Evolutionary conservation across 1,139 yeast genomes (phyloP), one percentile per base, ranked within the genome.

Genomic region (Saccharomyces hybrid): DNA sequence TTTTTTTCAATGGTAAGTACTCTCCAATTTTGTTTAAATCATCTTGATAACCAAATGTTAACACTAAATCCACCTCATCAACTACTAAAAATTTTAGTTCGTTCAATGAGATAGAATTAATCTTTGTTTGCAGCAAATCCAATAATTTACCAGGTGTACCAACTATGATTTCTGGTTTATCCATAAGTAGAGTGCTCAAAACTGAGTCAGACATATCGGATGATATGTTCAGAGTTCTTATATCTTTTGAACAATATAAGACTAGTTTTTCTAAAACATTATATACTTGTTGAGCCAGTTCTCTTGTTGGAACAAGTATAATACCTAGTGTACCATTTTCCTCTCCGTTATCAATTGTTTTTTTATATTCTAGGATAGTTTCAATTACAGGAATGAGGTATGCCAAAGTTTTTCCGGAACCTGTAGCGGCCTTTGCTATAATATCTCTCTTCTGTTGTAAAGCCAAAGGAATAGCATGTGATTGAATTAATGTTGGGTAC

Each of bases 51-150:
- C 99, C 99, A 70, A 88, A 95, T 2, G 96, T 86, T 55, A 89
- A 75, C 49, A 95, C 83, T 64, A 93, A 78, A 74, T 95, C 99
- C 19, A 95, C 98, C 72, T 95, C 99, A 74, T 95, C 99, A 60
- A 95, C 87, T 42, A 90, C 95, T 55, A 93, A 73, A 67, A 81
- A 88, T 57, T 78, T 78, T 54, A 93, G 79, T 31, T 77, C 72
- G 28, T 79, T 75, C 58, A 86, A 73, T 54, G 79, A 76, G 13
- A 83, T 65, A 41, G 75, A 66, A 44, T 67, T 64, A 11, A 62
- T 58, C 27, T 66, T 64, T 11, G 78, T 78, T 56, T 83, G 84
- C 53, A 86, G 69, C n/a, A 78, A 77, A 50, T 76, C 75, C 50
- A 87, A 75, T 55, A 91, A 78, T 65, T 87, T 84, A 3, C 95